Conservation (phyloP, 257 asterid species). For the Solanum neorickii region DNA sequence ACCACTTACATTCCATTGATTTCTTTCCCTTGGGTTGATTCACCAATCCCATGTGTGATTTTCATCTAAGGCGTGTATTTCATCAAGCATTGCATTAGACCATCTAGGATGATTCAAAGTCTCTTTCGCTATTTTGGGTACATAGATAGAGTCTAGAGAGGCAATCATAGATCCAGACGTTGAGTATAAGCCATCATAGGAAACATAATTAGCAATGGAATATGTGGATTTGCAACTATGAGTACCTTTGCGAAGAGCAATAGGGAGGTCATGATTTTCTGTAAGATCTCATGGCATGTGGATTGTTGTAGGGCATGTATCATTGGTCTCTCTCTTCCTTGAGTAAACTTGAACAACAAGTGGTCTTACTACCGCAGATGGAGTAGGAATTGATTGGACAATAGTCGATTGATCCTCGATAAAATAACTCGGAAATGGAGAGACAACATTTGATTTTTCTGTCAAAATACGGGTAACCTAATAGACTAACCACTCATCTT, state of each 20-base stretch:
- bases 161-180: background rate
- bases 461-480: background rate
- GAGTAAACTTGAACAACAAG: background rate
- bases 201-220: background rate
- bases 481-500: background rate
- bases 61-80: background rate
- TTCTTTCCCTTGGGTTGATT: background rate
- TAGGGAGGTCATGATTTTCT: background rate
- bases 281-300: background rate
- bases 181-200: background rate
- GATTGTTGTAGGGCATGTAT: background rate
- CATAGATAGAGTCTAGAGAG: background rate
- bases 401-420: background rate
- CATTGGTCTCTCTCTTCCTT: background rate
- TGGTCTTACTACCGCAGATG: background rate
- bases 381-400: background rate
- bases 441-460: background rate
- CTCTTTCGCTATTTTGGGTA: background rate
- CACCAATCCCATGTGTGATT: background rate
- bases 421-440: background rate
- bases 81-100: background rate
- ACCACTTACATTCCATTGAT: background rate
- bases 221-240: background rate
- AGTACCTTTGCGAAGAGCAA: background rate
- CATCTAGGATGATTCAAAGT: background rate